Conservation (phyloP, 1,284 basidiomycete genomes). For the Microbotryum scabiosae region DNA sequence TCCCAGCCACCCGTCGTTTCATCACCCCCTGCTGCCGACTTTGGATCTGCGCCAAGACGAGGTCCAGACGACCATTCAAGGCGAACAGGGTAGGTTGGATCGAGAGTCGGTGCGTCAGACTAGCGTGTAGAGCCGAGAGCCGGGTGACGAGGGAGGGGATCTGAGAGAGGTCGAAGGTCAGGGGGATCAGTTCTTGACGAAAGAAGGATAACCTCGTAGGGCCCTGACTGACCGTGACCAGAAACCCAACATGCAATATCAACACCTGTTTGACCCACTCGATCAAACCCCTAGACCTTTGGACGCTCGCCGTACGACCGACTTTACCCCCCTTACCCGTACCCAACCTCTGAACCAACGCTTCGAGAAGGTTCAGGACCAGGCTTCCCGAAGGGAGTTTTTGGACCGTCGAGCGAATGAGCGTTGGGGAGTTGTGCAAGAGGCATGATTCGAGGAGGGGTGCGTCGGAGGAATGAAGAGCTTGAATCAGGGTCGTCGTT, state of each 20-base stretch:
- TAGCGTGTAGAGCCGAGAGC: slow-evolving; percentile 59
- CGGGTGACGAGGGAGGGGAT: slow-evolving; percentile 30
- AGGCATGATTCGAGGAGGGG: slow-evolving; percentile 82
- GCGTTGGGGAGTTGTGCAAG: slow-evolving; percentile 63
- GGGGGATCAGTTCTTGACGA: neutral
- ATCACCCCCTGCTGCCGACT: slow-evolving; percentile 29
- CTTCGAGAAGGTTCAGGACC: slow-evolving; percentile 74
- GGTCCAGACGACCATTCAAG: slow-evolving; percentile 64
- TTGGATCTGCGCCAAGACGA: slow-evolving; percentile 62
- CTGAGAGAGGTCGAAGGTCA: neutral
- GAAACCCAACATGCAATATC: slow-evolving; percentile 77
- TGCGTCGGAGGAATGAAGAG: slow-evolving; percentile 88
- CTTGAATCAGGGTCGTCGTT: slow-evolving; percentile 89
- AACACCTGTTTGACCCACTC: slow-evolving; percentile 85
- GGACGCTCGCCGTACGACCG: slow-evolving; percentile 53
- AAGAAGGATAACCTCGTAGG: neutral
- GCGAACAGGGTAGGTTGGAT: slow-evolving; percentile 34
- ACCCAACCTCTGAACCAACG: slow-evolving; percentile 81
- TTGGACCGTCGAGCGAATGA: slow-evolving; percentile 82
- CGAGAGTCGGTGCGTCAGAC: slow-evolving; percentile 62
- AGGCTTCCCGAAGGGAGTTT: slow-evolving; percentile 74
- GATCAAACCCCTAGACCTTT: slow-evolving; percentile 78
- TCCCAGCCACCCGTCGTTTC: slow-evolving; percentile 5
- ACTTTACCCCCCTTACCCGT: slow-evolving; percentile 65
- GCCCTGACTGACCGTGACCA: slow-evolving; percentile 66